Base-by-base conservation (phyloP, 805 yeast genomes). In the Danielia oregonensis region DNA sequence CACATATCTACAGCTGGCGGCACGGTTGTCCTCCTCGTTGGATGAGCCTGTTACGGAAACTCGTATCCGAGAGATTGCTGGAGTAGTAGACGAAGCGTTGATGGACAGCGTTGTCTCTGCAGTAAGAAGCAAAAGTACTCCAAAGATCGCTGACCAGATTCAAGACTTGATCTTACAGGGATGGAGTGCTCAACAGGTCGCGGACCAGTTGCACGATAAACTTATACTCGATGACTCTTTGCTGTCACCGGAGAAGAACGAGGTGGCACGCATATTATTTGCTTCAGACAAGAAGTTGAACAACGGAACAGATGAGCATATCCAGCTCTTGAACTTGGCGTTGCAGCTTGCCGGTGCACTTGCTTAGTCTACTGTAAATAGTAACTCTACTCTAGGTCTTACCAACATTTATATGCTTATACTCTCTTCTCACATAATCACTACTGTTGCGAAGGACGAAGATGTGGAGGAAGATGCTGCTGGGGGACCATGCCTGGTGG, bases 291-390 rank as follows among this genome's bases (percentile, higher is more conserved):
- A 76, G 32, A 73, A 79, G 34, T 65, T 91, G 35, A 73, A 79
- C 35, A 86, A 79, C 52, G 98, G 98, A 11, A 77, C 95, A 4
- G 94, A 88, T 50, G 98, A 91, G 55, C 86, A 84, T 39, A 63
- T 91, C 18, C 95, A 86, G 49, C 51, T 93, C 15, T 68, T 91
- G 45, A 83, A 85, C 48, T 66, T 87, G 45, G 54, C 58, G 32
- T 48, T 67, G 38, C 59, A 58, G 40, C 40, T 65, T 0, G 42
- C 68, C 5, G 35, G 25, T 12, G 37, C 29, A 7, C 21, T 37
- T 15, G 29, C 32, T 7, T 29, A 13, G 17, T 6, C 22, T 19
- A n/a, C n/a, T n/a, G n/a, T n/a, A n/a, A n/a, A n/a, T n/a, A n/a
- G n/a, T n/a, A n/a, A n/a, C n/a, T n/a, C n/a, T n/a, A n/a, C n/a